Evolutionary conservation across 345 rosid species (phyloP).

Genomic region (Pistacia atlantica): DNA sequence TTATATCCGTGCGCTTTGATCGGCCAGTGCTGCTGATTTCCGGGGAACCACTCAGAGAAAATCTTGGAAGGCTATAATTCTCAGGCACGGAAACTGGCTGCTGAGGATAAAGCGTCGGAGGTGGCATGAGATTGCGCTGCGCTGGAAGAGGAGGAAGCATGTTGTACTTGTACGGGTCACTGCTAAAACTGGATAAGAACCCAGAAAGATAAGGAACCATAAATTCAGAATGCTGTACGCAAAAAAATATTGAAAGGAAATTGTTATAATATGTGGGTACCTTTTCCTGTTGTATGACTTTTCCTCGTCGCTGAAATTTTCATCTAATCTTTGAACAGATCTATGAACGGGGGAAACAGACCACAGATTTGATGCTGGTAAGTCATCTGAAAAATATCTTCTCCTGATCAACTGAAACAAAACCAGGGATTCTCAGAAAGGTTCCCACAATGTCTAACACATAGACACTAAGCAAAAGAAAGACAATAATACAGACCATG

Average conservation of each 20-base stretch:
- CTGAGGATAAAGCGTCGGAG: constrained; percentile 94
- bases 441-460: neutral
- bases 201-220: neutral
- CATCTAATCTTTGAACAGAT: constrained; percentile 74
- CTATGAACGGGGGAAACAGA: constrained; percentile 59
- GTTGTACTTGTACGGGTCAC: constrained; percentile 72
- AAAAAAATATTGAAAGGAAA: neutral
- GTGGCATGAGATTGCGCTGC: constrained; percentile 91
- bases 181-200: constrained; percentile 53
- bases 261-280: constrained; percentile 33
- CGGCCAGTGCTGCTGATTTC: constrained; percentile 59
- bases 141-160: constrained; percentile 87
- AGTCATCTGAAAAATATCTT: constrained; percentile 89
- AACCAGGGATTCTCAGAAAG: neutral
- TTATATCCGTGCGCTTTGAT: constrained; percentile 79
- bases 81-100: constrained; percentile 79
- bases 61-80: constrained; percentile 75
- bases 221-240: neutral
- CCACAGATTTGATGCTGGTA: constrained; percentile 78
- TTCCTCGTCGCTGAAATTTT: constrained; percentile 68
- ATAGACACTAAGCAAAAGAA: constrained; percentile 3
- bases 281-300: constrained; percentile 57
- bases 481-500: constrained; percentile 49
- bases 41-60: constrained; percentile 50
- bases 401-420: constrained; percentile 81